Evolutionary conservation across 257 asterid genomes (phyloP), one percentile per base, ranked within the genome.

Genomic region (Scutellaria barbata): DNA sequence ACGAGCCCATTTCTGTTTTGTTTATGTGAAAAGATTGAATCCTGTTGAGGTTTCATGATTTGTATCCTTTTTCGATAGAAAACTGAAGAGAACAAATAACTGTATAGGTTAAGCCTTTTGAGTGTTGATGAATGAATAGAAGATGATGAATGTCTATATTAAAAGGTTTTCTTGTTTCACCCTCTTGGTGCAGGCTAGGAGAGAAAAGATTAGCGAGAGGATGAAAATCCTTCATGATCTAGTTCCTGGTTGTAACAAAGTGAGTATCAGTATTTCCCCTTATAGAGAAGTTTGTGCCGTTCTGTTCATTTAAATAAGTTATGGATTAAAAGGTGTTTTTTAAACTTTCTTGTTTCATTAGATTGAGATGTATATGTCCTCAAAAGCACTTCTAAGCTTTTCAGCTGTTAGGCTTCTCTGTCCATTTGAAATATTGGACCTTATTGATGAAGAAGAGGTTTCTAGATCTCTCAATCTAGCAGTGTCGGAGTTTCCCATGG

Each of bases 201-300:
- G 92, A 69, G 92, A 86, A 78, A 86, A 86, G 81, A 86, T 86
- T 62, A 78, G 87, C 42, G 92, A 86, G 71, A 80, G 92, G 80
- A 86, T 86, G 92, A 86, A 80, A 74, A 80, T 81, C 76, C 92
- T 86, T 74, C 92, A 86, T 76, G 88, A 86, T 74, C 62, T 86
- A 53, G 92, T 86, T 63, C 92, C 92, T 64, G 87, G 89, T 37
- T 86, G 92, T 73, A 86, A 82, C 76, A 86, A 84, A 77, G 92
- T 86, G 81, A 76, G 85, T 72, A 71, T 56, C 55, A 9, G 50
- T 59, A 35, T 35, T 63, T 68, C 46, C 46, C 40, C 73, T 46
- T 35, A 50, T 48, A 1, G 56, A 52, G 60, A 63, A 30, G 17
- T 25, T 57, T 41, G 7, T 18, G 68, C 37, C n/a, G 12, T 59